Evolutionary conservation across 805 yeast species (phyloP).

Genomic region (Candida succiphila): DNA sequence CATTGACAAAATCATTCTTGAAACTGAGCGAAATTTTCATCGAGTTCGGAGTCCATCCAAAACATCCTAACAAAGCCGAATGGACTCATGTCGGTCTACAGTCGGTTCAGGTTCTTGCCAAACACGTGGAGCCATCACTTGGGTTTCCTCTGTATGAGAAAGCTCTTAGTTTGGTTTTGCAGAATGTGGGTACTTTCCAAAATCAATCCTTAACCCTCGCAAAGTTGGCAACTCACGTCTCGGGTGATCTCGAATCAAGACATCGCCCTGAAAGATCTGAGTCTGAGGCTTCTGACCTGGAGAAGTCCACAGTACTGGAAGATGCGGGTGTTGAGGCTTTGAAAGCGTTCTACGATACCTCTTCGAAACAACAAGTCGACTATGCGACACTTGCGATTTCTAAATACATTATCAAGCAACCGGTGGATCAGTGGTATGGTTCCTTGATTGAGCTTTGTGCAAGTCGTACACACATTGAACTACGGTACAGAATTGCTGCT

Average conservation of each 20-base stretch:
- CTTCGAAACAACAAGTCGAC: slow-evolving; percentile 49
- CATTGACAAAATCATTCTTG: slow-evolving; percentile 29
- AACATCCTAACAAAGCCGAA: slow-evolving; percentile 26
- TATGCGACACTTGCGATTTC: slow-evolving; percentile 45
- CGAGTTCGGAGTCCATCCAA: slow-evolving; percentile 11
- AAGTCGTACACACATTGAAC: slow-evolving; percentile 50
- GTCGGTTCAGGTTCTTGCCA: slow-evolving; percentile 28
- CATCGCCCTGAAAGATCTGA: not conserved
- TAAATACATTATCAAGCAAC: slow-evolving; percentile 26
- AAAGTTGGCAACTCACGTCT: slow-evolving; percentile 8
- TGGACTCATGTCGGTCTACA: slow-evolving; percentile 36
- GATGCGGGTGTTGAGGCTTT: slow-evolving; percentile 28
- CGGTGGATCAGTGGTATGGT: slow-evolving; percentile 39
- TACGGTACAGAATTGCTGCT: slow-evolving; percentile 19
- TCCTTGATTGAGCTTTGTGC: slow-evolving; percentile 55
- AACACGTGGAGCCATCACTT: slow-evolving; percentile 13
- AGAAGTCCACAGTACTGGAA: slow-evolving; percentile 10
- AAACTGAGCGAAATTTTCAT: slow-evolving; percentile 16
- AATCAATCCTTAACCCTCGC: not conserved
- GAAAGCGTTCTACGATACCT: slow-evolving; percentile 52
- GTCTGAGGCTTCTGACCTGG: not conserved
- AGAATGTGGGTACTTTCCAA: slow-evolving; percentile 9
- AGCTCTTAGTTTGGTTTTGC: slow-evolving; percentile 29
- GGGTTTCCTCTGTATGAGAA: slow-evolving; percentile 14
- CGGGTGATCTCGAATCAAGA: slow-evolving; percentile 1